These are phyloP conservation scores for Chamaecyparis obtusa DNA, from an alignment of 75 land plant species.

Conservation along the genomic window DNA sequence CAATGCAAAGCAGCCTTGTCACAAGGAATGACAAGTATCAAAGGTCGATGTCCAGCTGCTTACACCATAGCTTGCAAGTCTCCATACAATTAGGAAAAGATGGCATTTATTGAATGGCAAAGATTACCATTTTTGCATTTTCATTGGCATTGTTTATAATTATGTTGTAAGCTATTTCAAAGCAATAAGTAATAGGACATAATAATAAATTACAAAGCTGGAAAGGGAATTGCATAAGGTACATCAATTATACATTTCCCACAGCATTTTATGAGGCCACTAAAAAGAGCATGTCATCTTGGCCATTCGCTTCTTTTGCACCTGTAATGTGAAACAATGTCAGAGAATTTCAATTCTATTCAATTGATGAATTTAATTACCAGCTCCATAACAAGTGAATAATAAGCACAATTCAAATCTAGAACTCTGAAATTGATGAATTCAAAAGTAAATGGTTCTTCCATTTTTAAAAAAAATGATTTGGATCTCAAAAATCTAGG, in stretches of 20 bases:
- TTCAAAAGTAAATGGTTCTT: background rate
- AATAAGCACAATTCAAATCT: background rate
- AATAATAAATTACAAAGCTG: too few relatives aligned
- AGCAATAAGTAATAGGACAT: too few relatives aligned
- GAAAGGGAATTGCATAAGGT: slow-evolving; percentile 3
- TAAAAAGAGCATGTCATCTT: slow-evolving; percentile 85
- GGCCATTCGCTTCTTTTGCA: slow-evolving; percentile 70
- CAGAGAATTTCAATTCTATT: background rate
- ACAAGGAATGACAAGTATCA: slow-evolving; percentile 84
- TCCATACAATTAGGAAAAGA: slow-evolving; percentile 20
- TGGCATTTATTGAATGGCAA: background rate
- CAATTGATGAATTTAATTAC: background rate
- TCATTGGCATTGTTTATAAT: background rate
- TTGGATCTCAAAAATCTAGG: too few relatives aligned
- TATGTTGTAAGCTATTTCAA: background rate
- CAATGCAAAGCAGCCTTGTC: slow-evolving; percentile 53
- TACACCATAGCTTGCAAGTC: slow-evolving; percentile 87
- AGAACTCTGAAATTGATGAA: background rate
- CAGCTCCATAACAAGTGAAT: background rate
- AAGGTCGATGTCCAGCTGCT: slow-evolving; percentile 87
- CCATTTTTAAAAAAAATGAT: background rate
- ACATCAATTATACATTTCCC: slow-evolving; percentile 98
- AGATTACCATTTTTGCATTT: background rate
- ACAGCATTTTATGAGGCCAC: slow-evolving; percentile 99
- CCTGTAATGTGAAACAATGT: slow-evolving; percentile 34